These are phyloP conservation scores for Penicillium argentinense DNA, from an alignment of 495 filamentous ascomycete genomes.

Conservation along the genomic window DNA sequence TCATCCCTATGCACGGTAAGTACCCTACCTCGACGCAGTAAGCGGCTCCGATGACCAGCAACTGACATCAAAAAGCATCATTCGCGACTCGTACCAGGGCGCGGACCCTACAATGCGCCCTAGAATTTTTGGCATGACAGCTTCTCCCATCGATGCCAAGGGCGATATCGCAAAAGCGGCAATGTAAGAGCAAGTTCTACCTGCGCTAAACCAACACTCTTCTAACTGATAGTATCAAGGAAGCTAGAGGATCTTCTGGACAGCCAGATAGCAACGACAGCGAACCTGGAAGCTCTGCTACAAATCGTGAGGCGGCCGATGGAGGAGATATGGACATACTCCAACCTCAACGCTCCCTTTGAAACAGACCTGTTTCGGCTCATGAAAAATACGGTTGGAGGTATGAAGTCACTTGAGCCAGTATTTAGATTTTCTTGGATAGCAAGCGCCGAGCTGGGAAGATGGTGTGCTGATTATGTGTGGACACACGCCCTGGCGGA, in stretches of 20 bases:
- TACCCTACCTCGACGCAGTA: background rate
- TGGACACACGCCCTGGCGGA: slow-evolving; percentile 74
- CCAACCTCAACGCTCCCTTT: slow-evolving; percentile 46
- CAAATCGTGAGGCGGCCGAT: slow-evolving; percentile 57
- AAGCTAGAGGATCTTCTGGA: slow-evolving; percentile 78
- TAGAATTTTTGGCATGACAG: slow-evolving; percentile 94
- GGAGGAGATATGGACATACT: slow-evolving; percentile 63
- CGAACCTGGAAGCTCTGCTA: slow-evolving; percentile 61
- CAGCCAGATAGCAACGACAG: slow-evolving; percentile 78
- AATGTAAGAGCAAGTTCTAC: slow-evolving; percentile 32
- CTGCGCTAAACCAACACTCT: too few species aligned
- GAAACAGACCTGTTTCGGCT: slow-evolving; percentile 63
- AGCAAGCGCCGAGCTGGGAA: slow-evolving; percentile 69
- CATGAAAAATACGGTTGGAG: slow-evolving; percentile 56
- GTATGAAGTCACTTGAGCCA: slow-evolving; percentile 56
- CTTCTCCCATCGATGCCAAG: slow-evolving; percentile 89
- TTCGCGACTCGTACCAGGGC: slow-evolving; percentile 77
- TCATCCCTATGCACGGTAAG: slow-evolving; percentile 78
- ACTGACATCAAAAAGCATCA: slow-evolving; percentile 53
- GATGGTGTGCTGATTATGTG: slow-evolving; percentile 82
- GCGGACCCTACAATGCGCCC: slow-evolving; percentile 54
- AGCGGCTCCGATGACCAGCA: background rate
- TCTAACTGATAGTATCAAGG: too few species aligned
- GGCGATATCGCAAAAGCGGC: slow-evolving; percentile 69
- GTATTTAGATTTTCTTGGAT: slow-evolving; percentile 57